Evolutionary conservation across 1,284 basidiomycete genomes (phyloP), one percentile per base, ranked within the genome.

Genomic region (Papiliotrema nemorosa): DNA sequence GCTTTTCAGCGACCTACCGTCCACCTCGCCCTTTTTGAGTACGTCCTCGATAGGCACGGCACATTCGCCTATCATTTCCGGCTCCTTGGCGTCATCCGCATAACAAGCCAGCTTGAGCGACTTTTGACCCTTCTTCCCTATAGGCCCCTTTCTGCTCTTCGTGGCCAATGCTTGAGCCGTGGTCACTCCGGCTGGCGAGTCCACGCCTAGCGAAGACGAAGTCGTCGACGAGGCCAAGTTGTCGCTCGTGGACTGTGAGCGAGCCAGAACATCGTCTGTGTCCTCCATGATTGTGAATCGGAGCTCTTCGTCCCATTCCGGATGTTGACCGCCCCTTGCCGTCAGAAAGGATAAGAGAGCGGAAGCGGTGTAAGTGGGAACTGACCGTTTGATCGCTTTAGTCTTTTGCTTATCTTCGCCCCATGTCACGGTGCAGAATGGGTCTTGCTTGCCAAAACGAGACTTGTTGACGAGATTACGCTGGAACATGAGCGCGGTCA

Each of bases 291-390:
- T 79, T 27, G 87, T 86, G 74, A 98, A 98, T 40, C 96, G 86
- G 60, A 98, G 80, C 76, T 99, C 94, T 67, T 96, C 91, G 71
- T 99, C 96, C 94, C 96, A 99, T 72, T 90, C 88, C 7, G 94
- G 96, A 73, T 96, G 91, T 73, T 98, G 94, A 3, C 96, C 96
- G 47, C 96, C 94, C 34, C 91, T 14, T 22, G 22, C 3, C 22
- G 3, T 25, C 12, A 24, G 34, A n/a, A 13, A 18, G 20, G 41
- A 22, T 34, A 27, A 31, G 42, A 7, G 38, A 26, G 20, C 21
- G 20, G 22, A 18, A n/a, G 3, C 31, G 21, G n/a, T n/a, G 37
- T 25, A 29, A 10, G 16, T 21, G 27, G 25, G 21, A 18, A 50
- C 68, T 45, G 49, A 74, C 70, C 73, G 86, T 70, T 90, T 93